phyloP scores from a whole-genome alignment of 2,329 filamentous ascomycete genomes.

The Amauroascus niger region DNA sequence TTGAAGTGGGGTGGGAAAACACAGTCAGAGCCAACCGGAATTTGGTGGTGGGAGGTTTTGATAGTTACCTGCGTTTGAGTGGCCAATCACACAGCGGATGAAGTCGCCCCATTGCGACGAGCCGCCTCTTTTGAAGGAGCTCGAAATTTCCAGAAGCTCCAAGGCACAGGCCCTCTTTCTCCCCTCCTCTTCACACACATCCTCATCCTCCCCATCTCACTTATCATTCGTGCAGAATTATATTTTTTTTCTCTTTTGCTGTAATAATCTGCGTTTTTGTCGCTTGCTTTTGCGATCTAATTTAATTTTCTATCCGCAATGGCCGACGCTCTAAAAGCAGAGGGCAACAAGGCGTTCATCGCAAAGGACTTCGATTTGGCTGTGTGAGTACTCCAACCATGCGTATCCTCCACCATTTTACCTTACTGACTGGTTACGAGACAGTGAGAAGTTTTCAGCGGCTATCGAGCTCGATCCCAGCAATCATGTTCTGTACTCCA shows the following conservation, averaged over 20 bases:
- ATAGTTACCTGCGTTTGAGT: conserved; percentile 4
- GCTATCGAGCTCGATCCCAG: conserved; percentile 77
- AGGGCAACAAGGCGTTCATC: conserved; percentile 97
- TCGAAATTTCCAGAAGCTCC: conserved; percentile 32
- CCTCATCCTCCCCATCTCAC: not conserved
- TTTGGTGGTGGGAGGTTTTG: not conserved
- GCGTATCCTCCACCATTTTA: not conserved
- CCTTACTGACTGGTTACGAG: conserved; percentile 8
- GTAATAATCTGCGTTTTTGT: not conserved
- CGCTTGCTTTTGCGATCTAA: not conserved
- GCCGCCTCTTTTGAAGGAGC: conserved; percentile 9
- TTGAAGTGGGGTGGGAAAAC: conserved; percentile 7
- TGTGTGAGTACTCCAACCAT: conserved; percentile 57
- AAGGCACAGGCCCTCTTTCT: too few relatives aligned
- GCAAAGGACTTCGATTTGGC: conserved; percentile 95
- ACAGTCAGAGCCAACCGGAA: conserved; percentile 7
- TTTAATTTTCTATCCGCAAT: conserved; percentile 34
- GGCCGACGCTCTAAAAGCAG: conserved; percentile 81
- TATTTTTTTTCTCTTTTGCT: not conserved
- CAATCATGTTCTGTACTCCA: conserved; percentile 97
- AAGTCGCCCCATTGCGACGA: too few relatives aligned
- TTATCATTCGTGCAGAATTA: not conserved
- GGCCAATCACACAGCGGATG: conserved; percentile 5
- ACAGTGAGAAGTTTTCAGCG: conserved; percentile 84
- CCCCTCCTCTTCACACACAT: not conserved